Conservation (phyloP, 805 yeast genomes). For the Wickerhamomyces strasburgensis region DNA sequence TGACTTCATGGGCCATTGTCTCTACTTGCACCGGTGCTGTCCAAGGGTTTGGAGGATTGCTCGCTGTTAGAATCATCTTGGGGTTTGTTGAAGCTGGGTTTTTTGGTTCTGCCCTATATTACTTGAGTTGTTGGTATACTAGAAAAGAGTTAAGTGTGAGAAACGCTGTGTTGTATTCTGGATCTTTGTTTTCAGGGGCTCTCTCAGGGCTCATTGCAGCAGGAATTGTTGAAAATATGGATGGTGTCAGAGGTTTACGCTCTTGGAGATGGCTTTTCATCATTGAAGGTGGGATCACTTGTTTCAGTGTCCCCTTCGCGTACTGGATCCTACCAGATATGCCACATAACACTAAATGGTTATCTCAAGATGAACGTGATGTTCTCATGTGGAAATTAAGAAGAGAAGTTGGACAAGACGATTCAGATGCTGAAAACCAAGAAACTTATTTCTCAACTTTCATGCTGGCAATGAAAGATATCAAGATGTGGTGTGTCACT, state of each 20-base stretch:
- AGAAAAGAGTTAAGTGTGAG: slow-evolving; percentile 42
- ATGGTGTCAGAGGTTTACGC: slow-evolving; percentile 33
- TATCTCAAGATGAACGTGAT: slow-evolving; percentile 41
- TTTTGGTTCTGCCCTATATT: slow-evolving; percentile 46
- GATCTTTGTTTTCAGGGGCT: slow-evolving; percentile 51
- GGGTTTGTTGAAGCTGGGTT: slow-evolving; percentile 46
- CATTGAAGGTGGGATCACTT: slow-evolving; percentile 54
- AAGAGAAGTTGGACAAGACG: slow-evolving; percentile 26
- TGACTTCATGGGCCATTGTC: slow-evolving; percentile 43
- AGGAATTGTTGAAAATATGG: slow-evolving; percentile 42
- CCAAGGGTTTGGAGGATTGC: slow-evolving; percentile 25
- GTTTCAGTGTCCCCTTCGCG: slow-evolving; percentile 40
- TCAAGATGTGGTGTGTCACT: slow-evolving; percentile 44
- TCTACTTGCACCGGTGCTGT: slow-evolving; percentile 34
- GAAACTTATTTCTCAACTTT: slow-evolving; percentile 33
- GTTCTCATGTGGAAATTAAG: slow-evolving; percentile 24
- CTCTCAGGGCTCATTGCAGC: slow-evolving; percentile 52
- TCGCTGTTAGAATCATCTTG: slow-evolving; percentile 32
- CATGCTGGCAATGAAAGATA: slow-evolving; percentile 33
- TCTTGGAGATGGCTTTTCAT: slow-evolving; percentile 70
- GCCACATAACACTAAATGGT: slow-evolving; percentile 45
- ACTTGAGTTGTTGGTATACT: slow-evolving; percentile 50
- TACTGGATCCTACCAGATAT: slow-evolving; percentile 47
- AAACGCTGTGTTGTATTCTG: slow-evolving; percentile 48
- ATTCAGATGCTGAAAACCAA: slow-evolving; percentile 21